A percentile compares a stretch with the other conserved stretches of the same genome.
Evolutionary conservation across 352 stramenopile species (phyloP).

Genomic region (Achlya hypogyna): DNA sequence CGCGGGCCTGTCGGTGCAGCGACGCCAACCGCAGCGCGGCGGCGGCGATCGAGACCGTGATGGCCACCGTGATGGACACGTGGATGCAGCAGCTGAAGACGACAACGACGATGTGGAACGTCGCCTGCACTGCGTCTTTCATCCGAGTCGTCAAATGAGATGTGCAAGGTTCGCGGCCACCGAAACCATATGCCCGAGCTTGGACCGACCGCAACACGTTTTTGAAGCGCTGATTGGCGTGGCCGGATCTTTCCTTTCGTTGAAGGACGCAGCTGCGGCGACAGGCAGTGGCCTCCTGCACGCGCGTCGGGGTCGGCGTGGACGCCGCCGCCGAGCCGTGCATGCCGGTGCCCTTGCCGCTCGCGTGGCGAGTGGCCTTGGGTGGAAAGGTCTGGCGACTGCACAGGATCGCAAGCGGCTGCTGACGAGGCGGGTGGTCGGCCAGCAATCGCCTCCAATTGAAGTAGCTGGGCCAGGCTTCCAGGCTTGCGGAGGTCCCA

Average conservation of each 20-base stretch:
- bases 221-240: conserved; percentile 1
- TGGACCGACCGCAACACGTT: not conserved
- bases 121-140: not conserved
- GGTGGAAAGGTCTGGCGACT: too few relatives aligned
- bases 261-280: not conserved
- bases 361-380: too few relatives aligned
- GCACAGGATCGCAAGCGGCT: too few relatives aligned
- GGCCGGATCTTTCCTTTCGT: not conserved
- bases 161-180: not conserved
- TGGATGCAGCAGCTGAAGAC: conserved; percentile 1
- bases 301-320: too few relatives aligned
- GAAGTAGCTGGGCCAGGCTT: too few relatives aligned
- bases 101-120: not conserved
- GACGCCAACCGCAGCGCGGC: not conserved
- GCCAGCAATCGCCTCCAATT: too few relatives aligned
- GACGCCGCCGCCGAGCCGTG: too few relatives aligned
- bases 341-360: too few relatives aligned
- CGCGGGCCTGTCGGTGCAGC: not conserved
- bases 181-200: not conserved
- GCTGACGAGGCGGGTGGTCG: too few relatives aligned
- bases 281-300: too few relatives aligned
- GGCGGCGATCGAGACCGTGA: not conserved
- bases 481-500: too few relatives aligned
- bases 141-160: not conserved
- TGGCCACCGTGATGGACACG: not conserved